Evolutionary conservation across 495 filamentous ascomycete species (phyloP).

Genomic region (Trichoderma orchidacearum): DNA sequence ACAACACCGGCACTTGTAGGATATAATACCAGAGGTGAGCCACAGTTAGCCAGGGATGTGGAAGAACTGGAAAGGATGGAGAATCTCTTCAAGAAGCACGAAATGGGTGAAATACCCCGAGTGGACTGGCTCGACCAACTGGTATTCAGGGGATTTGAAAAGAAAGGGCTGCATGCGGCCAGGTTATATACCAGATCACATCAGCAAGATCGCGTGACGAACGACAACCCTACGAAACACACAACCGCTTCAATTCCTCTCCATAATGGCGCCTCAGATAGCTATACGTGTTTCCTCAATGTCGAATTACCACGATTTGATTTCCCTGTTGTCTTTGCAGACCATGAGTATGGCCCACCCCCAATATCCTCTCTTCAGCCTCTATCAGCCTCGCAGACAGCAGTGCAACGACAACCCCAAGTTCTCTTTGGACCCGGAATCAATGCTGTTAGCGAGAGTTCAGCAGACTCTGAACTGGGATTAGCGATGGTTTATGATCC

Average conservation of each 20-base stretch:
- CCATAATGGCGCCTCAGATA: slow-evolving; percentile 32
- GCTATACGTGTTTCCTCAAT: slow-evolving; percentile 53
- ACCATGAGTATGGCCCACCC: slow-evolving; percentile 80
- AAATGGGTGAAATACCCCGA: slow-evolving; percentile 86
- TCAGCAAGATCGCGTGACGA: slow-evolving; percentile 17
- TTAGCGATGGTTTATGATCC: slow-evolving; percentile 86
- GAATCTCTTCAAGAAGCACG: slow-evolving; percentile 88
- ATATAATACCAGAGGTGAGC: slow-evolving; percentile 10
- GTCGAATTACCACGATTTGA: slow-evolving; percentile 92
- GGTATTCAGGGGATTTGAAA: slow-evolving; percentile 77
- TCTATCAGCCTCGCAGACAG: slow-evolving; percentile 43
- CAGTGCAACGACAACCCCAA: slow-evolving; percentile 65
- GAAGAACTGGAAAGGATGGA: slow-evolving; percentile 74
- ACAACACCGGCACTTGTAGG: slow-evolving; percentile 58
- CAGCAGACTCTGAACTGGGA: slow-evolving; percentile 36
- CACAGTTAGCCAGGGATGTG: slow-evolving; percentile 40
- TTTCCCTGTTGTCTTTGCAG: slow-evolving; percentile 88
- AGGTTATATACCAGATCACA: slow-evolving; percentile 19
- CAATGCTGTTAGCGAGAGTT: slow-evolving; percentile 42
- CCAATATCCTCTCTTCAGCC: slow-evolving; percentile 54
- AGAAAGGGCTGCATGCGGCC: slow-evolving; percentile 46
- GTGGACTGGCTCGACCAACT: slow-evolving; percentile 93
- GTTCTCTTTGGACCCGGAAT: slow-evolving; percentile 76
- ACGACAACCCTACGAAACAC: slow-evolving; percentile 13
- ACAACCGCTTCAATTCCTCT: slow-evolving; percentile 17